Evolutionary conservation across 179 eudicot species (phyloP), one percentile per base, ranked within the genome.

Genomic region (Amaranthus tricolor): DNA sequence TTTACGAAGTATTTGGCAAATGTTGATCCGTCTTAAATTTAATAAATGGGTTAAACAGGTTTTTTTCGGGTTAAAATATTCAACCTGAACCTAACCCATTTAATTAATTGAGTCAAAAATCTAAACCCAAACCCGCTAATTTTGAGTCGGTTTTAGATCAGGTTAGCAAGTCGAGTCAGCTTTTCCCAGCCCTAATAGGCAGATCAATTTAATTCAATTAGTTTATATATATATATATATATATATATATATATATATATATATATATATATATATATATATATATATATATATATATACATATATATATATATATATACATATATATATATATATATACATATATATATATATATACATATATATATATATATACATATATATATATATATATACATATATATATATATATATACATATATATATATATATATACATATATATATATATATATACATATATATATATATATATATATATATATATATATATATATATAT

Each of bases 371-470:
- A 57, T 57, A 6, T 57, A 57, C n/a, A 57, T 57, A 57, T 57
- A 15, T 57, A 57, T 57, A 15, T 57, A 57, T 57, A 15, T 57
- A 57, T 57, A 15, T 57, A 15, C n/a, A 15, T 57, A 15, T 57
- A 15, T 57, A 15, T 57, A 15, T 57, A 15, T 57, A 57, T 7
- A 57, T 57, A 57, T 57, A 57, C n/a, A 57, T 57, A 57, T 57
- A 57, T 57, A 57, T 57, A 57, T 57, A 57, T 57, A 57, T 57
- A 57, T 57, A 57, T 57, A 57, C n/a, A 57, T 57, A 57, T 57
- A 57, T 57, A 15, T 57, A 57, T 57, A 15, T 57, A 57, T 57
- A 15, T 57, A 57, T 57, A 15, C n/a, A 57, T 57, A 57, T 57
- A 57, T 57, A 57, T 57, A 15, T 57, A 57, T 57, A 19, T 57